Base-by-base conservation (phyloP, 345 rosid genomes). In the Murraya paniculata region DNA sequence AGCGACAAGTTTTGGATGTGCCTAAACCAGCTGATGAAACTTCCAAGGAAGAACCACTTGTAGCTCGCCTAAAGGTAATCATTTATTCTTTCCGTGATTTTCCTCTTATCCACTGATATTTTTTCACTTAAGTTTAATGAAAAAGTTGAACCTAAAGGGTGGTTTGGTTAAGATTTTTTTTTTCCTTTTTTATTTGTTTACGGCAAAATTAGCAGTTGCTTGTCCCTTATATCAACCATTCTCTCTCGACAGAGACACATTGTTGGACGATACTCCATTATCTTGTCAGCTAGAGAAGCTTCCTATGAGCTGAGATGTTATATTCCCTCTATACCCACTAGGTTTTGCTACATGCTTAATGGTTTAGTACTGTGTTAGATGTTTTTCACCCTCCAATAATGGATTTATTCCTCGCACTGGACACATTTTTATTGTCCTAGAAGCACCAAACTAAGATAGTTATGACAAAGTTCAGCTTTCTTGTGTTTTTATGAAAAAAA, bases 1-100 rank as follows among this genome's bases (percentile, higher is more conserved):
- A 87, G 86, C 86, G 86, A 75, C 92, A 87, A 87, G 76, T 79
- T 57, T 76, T 71, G 0, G 91, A 82, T 86, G 85, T 81, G 61
- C 81, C 74, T 50, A 71, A 71, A 53, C 74, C 41, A 30, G 80
- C 86, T 38, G 90, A 90, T 64, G 97, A 89, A 78, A 81, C 79
- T 73, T 86, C 87, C 7, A 90, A 83, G 74, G 98, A 97, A 89
- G 96, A 94, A 87, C 93, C 96, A 66, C 87, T 97, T 3, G 99
- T 97, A 79, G 91, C 88, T 79, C 96, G 97, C 71, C 85, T 97
- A 75, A 97, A 97, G 99, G 99, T 92, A 81, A 78, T 39, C 60
- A 10, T 50, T 35, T 72, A 68, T 56, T 60, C 13, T 19, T 28
- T 69, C 21, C 28, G 4, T 56, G 35, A 36, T 64, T 25, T 72